phyloP scores from a whole-genome alignment of 2,329 filamentous ascomycete species.

The Fusarium camptoceras region DNA sequence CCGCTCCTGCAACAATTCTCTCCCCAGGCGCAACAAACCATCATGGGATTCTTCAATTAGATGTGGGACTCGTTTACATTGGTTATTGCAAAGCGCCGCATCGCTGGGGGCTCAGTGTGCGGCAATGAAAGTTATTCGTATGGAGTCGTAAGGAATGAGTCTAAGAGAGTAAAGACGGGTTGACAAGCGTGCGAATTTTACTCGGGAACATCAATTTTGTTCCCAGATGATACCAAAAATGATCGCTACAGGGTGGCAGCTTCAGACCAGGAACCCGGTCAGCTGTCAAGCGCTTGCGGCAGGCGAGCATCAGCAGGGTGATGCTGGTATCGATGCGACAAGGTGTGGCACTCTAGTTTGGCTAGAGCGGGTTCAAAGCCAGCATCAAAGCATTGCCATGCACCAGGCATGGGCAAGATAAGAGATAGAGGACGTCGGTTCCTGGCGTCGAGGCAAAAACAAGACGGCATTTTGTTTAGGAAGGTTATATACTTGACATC shows the following conservation, averaged over 20 bases:
- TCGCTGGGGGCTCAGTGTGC: constrained; percentile 1
- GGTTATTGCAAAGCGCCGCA: constrained; percentile 10
- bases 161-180: constrained; percentile 21
- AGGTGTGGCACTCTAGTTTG: constrained; percentile 6
- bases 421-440: constrained; percentile 30
- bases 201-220: constrained; percentile 35
- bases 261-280: constrained; percentile 19
- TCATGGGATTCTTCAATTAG: constrained; percentile 82
- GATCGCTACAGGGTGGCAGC: constrained; percentile 25
- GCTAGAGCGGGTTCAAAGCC: constrained; percentile 10
- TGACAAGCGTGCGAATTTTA: constrained; percentile 40
- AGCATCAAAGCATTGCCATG: constrained; percentile 8
- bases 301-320: constrained; percentile 20
- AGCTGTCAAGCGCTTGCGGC: constrained; percentile 20
- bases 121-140: constrained; percentile 24
- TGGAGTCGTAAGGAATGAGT: constrained; percentile 18
- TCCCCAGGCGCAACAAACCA: constrained; percentile 82
- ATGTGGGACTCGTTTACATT: constrained; percentile 5
- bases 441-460: constrained; percentile 38
- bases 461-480: constrained; percentile 39
- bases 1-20: constrained; percentile 80
- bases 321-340: constrained; percentile 19
- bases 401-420: constrained; percentile 12
- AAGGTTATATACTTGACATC: constrained; percentile 39
- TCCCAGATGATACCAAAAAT: constrained; percentile 44